phyloP scores from a whole-genome alignment of 2,329 filamentous ascomycete genomes.

The Aspergillus fischeri region DNA sequence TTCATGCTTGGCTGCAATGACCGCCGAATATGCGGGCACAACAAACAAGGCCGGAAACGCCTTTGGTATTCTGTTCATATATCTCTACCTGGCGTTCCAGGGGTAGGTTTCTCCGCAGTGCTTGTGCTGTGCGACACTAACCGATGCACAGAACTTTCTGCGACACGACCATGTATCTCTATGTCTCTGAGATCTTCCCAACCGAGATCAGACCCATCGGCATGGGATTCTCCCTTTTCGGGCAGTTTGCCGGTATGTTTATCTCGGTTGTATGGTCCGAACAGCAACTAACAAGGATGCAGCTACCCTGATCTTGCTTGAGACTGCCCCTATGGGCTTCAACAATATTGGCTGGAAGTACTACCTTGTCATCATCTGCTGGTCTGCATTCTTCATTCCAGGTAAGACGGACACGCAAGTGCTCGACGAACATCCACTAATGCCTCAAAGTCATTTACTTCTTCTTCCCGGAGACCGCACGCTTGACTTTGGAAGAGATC shows the following conservation, averaged over 20 bases:
- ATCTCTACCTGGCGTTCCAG: constrained; percentile 48
- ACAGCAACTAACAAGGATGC: background rate
- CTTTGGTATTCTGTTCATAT: constrained; percentile 41
- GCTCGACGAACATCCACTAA: constrained; percentile 2
- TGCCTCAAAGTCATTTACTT: constrained; percentile 38
- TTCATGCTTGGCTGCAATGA: constrained; percentile 38
- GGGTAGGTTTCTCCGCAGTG: constrained; percentile 25
- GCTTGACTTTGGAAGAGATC: constrained; percentile 45
- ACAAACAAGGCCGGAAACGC: constrained; percentile 39
- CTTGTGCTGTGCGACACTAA: constrained; percentile 5
- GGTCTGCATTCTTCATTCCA: constrained; percentile 42
- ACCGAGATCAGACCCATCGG: constrained; percentile 51
- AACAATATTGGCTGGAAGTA: constrained; percentile 48
- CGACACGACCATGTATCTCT: constrained; percentile 47
- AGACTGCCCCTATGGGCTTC: constrained; percentile 45
- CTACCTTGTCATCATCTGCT: constrained; percentile 47
- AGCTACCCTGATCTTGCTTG: constrained; percentile 47
- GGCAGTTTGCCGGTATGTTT: constrained; percentile 42
- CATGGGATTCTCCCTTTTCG: constrained; percentile 50
- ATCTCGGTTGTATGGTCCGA: background rate
- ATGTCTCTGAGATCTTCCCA: constrained; percentile 46
- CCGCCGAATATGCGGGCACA: constrained; percentile 36
- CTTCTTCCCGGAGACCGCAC: constrained; percentile 43
- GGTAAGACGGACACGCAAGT: constrained; percentile 12
- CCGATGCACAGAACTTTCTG: constrained; percentile 35